Evolutionary conservation across 148 eudicot genomes (phyloP), one percentile per base, ranked within the genome.

Genomic region (Cornus suecica): DNA sequence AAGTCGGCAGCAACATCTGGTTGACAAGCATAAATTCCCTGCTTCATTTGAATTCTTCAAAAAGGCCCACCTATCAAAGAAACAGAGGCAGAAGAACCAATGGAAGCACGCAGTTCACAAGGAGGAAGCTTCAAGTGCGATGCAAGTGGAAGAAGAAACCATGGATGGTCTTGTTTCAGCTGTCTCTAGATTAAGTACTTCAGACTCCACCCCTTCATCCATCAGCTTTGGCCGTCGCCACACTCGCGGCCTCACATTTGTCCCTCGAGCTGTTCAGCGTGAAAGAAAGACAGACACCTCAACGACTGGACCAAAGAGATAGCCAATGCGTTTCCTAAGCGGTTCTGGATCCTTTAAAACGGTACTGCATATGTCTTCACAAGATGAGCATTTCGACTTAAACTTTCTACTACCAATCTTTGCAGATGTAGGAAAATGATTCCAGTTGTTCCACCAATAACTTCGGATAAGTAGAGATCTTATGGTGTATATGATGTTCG

Each of bases 11-110:
- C 96, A 89, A 52, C 98, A 94, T 89, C 90, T 92, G 22, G 79
- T 94, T 70, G 99, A 89, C 88, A 94, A 90, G 84, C 99, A 94
- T 77, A 88, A 90, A 68, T 94, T 94, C 78, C 99, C 99, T 3
- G 63, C 81, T 61, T 86, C 99, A 16, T 94, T 92, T 69, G 92
- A 92, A 81, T 94, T 94, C 79, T 86, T 86, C 62, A 94, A 92
- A 86, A 94, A 92, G 80, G 77, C 86, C 30, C 92, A 77, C 32
- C 86, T 84, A 25, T 94, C 99, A n/a, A 90, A 88, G 85, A 94
- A 94, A 79, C 93, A 90, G 63, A 92, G 99, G 78, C 88, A 85
- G 65, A 94, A 92, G 79, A n/a, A 52, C 28, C 83, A 48, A 24
- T 86, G 80, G 24, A 92, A 90, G 69, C 83, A 85, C 80, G 74